These are phyloP conservation scores for Coemansia sp. DNA, from an alignment of 192 early-diverging fungal species.

Conservation along the genomic window DNA sequence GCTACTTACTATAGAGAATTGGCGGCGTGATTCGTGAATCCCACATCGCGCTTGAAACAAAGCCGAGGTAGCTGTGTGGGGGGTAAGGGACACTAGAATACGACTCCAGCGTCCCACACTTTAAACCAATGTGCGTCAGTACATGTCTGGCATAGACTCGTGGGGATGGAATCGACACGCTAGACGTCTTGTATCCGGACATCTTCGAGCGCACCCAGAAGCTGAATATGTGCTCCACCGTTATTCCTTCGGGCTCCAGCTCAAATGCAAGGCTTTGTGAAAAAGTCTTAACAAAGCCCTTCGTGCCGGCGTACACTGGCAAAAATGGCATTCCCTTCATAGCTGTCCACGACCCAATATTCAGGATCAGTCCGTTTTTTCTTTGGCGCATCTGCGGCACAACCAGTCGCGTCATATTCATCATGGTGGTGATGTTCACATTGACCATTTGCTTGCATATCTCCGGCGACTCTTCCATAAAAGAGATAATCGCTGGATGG, in stretches of 20 bases:
- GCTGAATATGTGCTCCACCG: conserved; percentile 86
- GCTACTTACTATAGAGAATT: conserved; percentile 43
- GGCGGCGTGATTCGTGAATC: conserved; percentile 41
- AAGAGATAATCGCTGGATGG: conserved; percentile 81
- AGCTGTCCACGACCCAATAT: conserved; percentile 88
- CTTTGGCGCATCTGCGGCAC: conserved; percentile 75
- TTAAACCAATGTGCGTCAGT: conserved; percentile 66
- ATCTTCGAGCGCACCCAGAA: conserved; percentile 94
- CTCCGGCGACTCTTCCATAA: conserved; percentile 71
- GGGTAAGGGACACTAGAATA: conserved; percentile 43
- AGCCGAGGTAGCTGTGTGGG: conserved; percentile 47
- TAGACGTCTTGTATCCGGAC: conserved; percentile 85
- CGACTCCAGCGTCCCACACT: conserved; percentile 56
- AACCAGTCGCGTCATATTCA: conserved; percentile 77
- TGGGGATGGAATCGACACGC: conserved; percentile 72
- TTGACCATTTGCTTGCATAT: conserved; percentile 75
- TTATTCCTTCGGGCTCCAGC: conserved; percentile 67
- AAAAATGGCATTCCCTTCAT: conserved; percentile 80
- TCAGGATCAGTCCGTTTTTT: conserved; percentile 81
- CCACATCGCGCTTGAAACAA: conserved; percentile 40
- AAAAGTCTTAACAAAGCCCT: conserved; percentile 88
- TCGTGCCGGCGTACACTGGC: conserved; percentile 89
- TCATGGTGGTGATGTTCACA: conserved; percentile 77
- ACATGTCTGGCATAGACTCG: conserved; percentile 73
- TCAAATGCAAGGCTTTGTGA: conserved; percentile 86